These are phyloP conservation scores for Davidsoniella virescens DNA, from an alignment of 2,329 filamentous ascomycete species.

Conservation along the genomic window DNA sequence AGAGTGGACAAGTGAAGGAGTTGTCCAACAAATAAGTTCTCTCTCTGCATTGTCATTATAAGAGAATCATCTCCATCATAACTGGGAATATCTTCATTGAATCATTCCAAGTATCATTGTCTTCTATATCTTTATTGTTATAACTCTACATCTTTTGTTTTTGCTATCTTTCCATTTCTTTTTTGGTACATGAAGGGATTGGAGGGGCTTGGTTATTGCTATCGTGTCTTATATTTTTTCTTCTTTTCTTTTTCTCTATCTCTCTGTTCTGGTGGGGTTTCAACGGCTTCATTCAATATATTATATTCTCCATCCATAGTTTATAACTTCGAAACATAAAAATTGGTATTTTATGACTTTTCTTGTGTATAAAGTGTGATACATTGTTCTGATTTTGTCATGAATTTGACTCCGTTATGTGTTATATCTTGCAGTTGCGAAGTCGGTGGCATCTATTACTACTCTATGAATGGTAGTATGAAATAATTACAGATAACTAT, in stretches of 20 bases:
- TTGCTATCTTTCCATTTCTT: neutral
- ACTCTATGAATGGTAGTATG: too few relatives aligned
- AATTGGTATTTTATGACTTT: too few relatives aligned
- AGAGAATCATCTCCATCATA: neutral
- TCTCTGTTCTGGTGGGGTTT: conserved; percentile 14
- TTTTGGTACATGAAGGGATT: neutral
- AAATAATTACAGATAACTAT: too few relatives aligned
- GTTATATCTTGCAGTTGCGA: too few relatives aligned
- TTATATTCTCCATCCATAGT: too few relatives aligned
- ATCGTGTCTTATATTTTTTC: neutral
- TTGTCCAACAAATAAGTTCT: conserved; percentile 53
- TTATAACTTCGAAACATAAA: too few relatives aligned
- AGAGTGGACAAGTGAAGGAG: conserved; percentile 45
- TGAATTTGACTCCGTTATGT: too few relatives aligned
- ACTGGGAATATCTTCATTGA: neutral
- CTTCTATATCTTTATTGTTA: neutral
- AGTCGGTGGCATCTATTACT: too few relatives aligned
- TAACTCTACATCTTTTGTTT: neutral
- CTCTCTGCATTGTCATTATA: conserved; percentile 44
- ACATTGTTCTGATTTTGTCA: too few relatives aligned
- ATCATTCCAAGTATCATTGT: neutral
- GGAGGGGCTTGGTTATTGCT: neutral
- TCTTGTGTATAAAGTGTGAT: too few relatives aligned
- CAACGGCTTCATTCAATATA: too few relatives aligned
- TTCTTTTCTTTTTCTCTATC: neutral